Base-by-base conservation (phyloP, 257 asterid genomes). In the Fraxinus excelsior region DNA sequence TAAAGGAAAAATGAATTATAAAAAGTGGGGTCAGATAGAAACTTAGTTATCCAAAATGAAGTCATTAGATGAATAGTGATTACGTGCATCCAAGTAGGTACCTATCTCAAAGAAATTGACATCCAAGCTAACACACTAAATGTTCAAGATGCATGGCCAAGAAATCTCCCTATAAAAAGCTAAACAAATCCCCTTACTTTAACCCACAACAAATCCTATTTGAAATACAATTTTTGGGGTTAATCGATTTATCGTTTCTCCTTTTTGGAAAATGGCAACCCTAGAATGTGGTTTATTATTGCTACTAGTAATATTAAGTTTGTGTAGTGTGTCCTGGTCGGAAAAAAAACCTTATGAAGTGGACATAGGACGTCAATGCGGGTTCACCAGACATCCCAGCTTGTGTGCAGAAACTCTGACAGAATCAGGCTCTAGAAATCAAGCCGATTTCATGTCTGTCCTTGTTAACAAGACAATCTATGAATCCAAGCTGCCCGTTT, bases 331-430 rank as follows among this genome's bases (percentile, higher is more conserved):
- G 32, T 58, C 78, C 4, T 40, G 82, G 62, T 66, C 82, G 1
- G 25, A 75, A 19, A 76, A 25, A 10, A 58, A n/a, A 67, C 71
- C 65, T 56, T 37, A 40, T 26, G 74, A 76, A 13, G 81, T 74
- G 25, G 79, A 75, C 12, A 74, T 85, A 18, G 73, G 46, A 66
- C 42, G 66, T 44, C 74, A 87, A 35, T 93, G 98, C 82, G 87
- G 87, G 77, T 82, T 87, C 85, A 88, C 98, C 19, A 84, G 91
- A 56, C 85, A 81, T 73, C 97, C 95, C 4, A 75, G 77, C 19
- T 70, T 92, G 85, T 92, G 97, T 73, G 82, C 60, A 51, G 87
- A 87, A 67, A 82, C 89, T 71, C 72, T 90, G 76, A 37, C 80
- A 58, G 79, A 31, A 65, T 81, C 71, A 49, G 56, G 84, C 34